Percentiles rank a stretch among this genome's conserved stretches.
phyloP scores from a whole-genome alignment of 164 flowering plant species.

The Vitis labrusca region DNA sequence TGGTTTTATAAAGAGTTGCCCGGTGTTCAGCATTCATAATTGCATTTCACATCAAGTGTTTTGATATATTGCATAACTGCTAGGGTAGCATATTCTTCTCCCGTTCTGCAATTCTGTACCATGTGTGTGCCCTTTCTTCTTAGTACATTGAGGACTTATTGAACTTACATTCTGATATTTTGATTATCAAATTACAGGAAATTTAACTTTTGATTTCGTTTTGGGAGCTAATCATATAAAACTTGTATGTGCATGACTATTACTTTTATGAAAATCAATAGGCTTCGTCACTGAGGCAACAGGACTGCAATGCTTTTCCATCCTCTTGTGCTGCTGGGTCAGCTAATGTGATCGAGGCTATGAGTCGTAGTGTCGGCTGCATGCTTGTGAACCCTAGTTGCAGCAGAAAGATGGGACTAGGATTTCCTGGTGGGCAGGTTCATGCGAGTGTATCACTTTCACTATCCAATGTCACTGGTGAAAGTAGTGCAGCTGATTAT shows the following conservation, averaged over 20 bases:
- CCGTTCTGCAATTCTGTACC: too few species aligned
- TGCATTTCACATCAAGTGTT: too few species aligned
- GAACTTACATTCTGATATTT: too few species aligned
- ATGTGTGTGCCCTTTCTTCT: too few species aligned
- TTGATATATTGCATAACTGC: too few species aligned
- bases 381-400: slow-evolving; percentile 36
- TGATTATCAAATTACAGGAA: too few species aligned
- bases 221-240: neutral
- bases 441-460: slow-evolving; percentile 54
- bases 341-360: slow-evolving; percentile 23
- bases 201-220: neutral
- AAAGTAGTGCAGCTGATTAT: slow-evolving; percentile 60
- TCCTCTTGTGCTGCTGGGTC: slow-evolving; percentile 37
- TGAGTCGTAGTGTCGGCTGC: slow-evolving; percentile 26
- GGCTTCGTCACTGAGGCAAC: slow-evolving; percentile 42
- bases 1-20: too few species aligned
- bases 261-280: slow-evolving; percentile 7
- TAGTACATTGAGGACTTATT: too few species aligned
- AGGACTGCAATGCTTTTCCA: slow-evolving; percentile 39
- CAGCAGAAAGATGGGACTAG: slow-evolving; percentile 35
- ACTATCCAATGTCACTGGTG: slow-evolving; percentile 58
- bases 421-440: slow-evolving; percentile 44
- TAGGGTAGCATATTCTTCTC: too few species aligned
- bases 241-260: slow-evolving; percentile 3
- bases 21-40: too few species aligned